phyloP scores from a whole-genome alignment of 2,329 filamentous ascomycete species.

The Fusarium armeniacum region DNA sequence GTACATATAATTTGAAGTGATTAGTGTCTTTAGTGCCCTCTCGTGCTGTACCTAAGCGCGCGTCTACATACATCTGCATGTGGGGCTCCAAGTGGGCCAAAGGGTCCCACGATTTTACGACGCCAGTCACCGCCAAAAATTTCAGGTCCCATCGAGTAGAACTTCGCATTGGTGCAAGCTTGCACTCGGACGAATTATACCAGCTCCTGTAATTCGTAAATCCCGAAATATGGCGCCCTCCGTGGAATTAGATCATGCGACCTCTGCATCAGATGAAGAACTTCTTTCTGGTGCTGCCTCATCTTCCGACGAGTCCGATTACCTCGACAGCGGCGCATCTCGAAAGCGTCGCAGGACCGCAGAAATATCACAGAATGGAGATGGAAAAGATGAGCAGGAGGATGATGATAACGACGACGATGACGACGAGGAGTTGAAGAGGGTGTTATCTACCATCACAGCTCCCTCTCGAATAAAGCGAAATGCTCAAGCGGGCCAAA shows the following conservation, averaged over 20 bases:
- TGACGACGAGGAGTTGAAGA: conserved; percentile 53
- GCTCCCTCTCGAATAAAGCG: conserved; percentile 68
- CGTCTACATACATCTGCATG: conserved; percentile 47
- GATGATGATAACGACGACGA: conserved; percentile 52
- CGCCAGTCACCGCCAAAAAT: conserved; percentile 50
- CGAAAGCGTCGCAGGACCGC: conserved; percentile 63
- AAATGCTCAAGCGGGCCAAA: conserved; percentile 48
- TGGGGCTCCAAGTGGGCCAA: conserved; percentile 20
- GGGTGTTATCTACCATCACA: conserved; percentile 59
- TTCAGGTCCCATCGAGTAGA: conserved; percentile 27
- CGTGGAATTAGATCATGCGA: conserved; percentile 39
- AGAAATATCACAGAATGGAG: conserved; percentile 45
- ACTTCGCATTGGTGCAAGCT: conserved; percentile 29
- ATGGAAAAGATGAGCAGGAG: conserved; percentile 48
- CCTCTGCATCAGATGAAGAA: conserved; percentile 36
- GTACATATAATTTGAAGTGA: too few relatives aligned
- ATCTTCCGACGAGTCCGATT: conserved; percentile 62
- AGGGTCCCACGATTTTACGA: conserved; percentile 44
- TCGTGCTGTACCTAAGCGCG: conserved; percentile 47
- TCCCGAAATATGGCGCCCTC: conserved; percentile 42
- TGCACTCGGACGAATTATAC: conserved; percentile 28
- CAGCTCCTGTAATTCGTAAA: conserved; percentile 47
- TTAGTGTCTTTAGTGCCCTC: neutral
- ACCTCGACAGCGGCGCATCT: conserved; percentile 61
- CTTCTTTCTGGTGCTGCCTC: conserved; percentile 35